Evolutionary conservation across 495 filamentous ascomycete genomes (phyloP), one percentile per base, ranked within the genome.

Genomic region (Lasiosphaeria hispida): DNA sequence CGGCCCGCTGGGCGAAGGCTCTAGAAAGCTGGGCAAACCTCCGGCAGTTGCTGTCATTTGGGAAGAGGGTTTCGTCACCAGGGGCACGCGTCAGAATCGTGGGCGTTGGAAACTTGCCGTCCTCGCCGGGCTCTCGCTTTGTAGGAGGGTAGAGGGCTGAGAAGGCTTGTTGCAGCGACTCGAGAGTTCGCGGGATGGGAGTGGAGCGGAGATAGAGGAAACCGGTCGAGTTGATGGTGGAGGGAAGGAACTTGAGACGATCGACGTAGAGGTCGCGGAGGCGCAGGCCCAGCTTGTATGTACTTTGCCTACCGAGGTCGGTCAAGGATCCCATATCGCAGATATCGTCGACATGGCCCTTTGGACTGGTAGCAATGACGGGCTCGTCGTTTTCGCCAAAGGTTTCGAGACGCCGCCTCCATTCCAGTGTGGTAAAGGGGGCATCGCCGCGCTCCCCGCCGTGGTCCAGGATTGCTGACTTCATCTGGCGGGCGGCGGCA

Each of bases 261-360:
- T 96, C 85, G 51, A 97, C 86, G 69, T 97, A 98, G 11, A 97
- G 86, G 57, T 83, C 75, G 42, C 94, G 83, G 23, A 96, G 75
- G 18, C 94, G 85, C 48, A 83, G 72, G 11, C 94, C 94, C 0
- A 98, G 82, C 10, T 84, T 81, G 58, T 87, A 87, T 1, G 94
- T 97, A 1, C 90, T 95, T 66, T 89, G 80, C 1, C 94, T 83
- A 35, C 94, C 94, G 56, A 77, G 81, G 70, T 97, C 91, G 19
- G 94, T 97, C 48, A 98, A 77, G 75, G 93, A 87, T 43, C 94
- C 94, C 59, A 90, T 82, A 62, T 91, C 84, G 66, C 91, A 96
- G 57, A 96, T 80, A 19, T 76, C 77, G 66, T 96, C 90, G n/a
- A 87, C 77, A 60, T 89, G 82, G 19, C 85, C 85, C 4, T 72